Percentiles rank a stretch among this genome's conserved stretches.
phyloP scores from a whole-genome alignment of 768 basidiomycete genomes.

The Auriscalpium orientale region DNA sequence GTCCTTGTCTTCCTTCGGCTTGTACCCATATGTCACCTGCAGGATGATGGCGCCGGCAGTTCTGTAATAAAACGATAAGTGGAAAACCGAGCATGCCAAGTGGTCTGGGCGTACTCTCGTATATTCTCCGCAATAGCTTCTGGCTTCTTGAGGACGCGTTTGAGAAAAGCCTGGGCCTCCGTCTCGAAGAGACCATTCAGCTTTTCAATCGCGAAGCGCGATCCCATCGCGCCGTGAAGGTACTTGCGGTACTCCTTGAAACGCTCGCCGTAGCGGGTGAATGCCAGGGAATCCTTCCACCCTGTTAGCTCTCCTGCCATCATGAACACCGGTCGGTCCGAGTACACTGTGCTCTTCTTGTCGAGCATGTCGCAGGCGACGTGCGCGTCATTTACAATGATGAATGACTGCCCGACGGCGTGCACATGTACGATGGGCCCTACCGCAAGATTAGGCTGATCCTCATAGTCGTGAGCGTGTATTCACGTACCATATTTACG shows the following conservation, averaged over 20 bases:
- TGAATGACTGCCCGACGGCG: constrained; percentile 32
- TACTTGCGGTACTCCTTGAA: constrained; percentile 39
- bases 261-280: constrained; percentile 35
- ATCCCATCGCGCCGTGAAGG: constrained; percentile 35
- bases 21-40: constrained; percentile 24
- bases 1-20: constrained; percentile 19
- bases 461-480: no score
- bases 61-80: constrained; percentile 5
- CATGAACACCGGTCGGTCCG: constrained; percentile 38
- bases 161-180: constrained; percentile 8
- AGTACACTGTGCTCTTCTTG: constrained; percentile 39
- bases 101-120: background rate
- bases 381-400: constrained; percentile 39
- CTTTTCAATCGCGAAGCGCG: background rate
- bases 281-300: constrained; percentile 31
- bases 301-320: constrained; percentile 48
- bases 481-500: no score
- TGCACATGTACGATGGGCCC: constrained; percentile 9
- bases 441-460: background rate
- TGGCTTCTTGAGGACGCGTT: constrained; percentile 4
- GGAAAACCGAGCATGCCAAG: no score
- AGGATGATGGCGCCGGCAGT: constrained; percentile 21
- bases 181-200: constrained; percentile 3
- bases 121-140: constrained; percentile 3
- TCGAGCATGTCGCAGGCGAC: constrained; percentile 38